Conservation (phyloP, 345 rosid genomes). For the Schrenkiella parvula region DNA sequence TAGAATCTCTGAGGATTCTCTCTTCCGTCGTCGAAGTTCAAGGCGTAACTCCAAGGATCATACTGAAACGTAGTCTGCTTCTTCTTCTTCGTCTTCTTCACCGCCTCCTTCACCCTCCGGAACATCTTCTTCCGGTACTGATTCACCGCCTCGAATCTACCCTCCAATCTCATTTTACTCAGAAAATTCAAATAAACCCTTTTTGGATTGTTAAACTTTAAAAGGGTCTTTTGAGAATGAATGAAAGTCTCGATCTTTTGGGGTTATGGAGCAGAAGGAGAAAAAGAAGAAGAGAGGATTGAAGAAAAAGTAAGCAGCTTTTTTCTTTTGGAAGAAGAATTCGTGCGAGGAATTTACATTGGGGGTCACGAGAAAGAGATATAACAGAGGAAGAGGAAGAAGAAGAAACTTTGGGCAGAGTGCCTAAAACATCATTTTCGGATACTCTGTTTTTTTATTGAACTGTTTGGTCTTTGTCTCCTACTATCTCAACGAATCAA, state of each 20-base stretch:
- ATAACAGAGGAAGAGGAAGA: conserved; percentile 30
- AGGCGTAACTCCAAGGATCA: conserved; percentile 88
- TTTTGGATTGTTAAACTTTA: neutral
- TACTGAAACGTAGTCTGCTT: conserved; percentile 60
- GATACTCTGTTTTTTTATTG: conserved; percentile 15
- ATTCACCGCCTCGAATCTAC: conserved; percentile 20
- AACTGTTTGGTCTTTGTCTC: conserved; percentile 32
- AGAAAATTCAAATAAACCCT: neutral
- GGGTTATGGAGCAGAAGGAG: neutral
- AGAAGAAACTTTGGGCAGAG: conserved; percentile 36
- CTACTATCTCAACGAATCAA: conserved; percentile 22
- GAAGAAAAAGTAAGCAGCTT: conserved; percentile 23
- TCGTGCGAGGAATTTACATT: conserved; percentile 32
- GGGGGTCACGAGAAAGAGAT: conserved; percentile 37
- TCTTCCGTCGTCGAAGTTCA: conserved; percentile 73
- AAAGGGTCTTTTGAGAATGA: conserved; percentile 3
- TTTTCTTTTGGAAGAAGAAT: neutral
- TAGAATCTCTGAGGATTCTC: conserved; percentile 11
- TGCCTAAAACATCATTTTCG: conserved; percentile 31
- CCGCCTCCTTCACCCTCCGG: conserved; percentile 16
- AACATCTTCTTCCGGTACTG: conserved; percentile 24
- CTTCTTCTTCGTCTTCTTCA: conserved; percentile 22
- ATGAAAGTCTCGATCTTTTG: conserved; percentile 5
- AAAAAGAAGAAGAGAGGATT: neutral
- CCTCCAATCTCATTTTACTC: conserved; percentile 25